Evolutionary conservation across 306 rosid species (phyloP), one percentile per base, ranked within the genome.

Genomic region (Urtica urens): DNA sequence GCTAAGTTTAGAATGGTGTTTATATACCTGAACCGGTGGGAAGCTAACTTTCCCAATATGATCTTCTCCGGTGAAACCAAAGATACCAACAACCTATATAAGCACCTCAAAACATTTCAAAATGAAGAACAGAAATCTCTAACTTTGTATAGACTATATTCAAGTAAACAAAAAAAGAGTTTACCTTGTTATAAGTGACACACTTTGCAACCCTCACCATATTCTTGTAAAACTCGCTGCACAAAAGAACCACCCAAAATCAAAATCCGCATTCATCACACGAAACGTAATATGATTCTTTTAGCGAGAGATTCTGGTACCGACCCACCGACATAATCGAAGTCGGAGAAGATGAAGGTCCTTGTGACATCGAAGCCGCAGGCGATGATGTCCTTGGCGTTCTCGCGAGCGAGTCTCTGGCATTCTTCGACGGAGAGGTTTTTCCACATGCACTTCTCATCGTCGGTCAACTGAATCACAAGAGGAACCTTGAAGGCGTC

Each of bases 401-500:
- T 85, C 72, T 90, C 94, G 29, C 94, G 67, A 0, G 95, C 95
- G 30, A 90, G 93, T 51, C 99, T 81, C 45, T 64, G 78, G 66
- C 79, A 38, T 58, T 84, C 99, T 63, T 90, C 95, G 12, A 81
- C 57, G 0, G 85, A 66, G 24, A 84, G 76, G 69, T 77, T 73
- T 59, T 85, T 84, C 99, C 99, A 90, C 62, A 84, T 73, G 58
- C 81, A 84, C 59, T 84, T 84, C 81, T 90, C 99, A 48, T 90
- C 95, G 12, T 90, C 97, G 17, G 97, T 90, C 28, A 90, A 83
- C 59, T 90, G 95, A 61, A 90, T 81, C 44, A 90, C 92, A 17
- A 90, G 74, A 54, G 95, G 95, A 72, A 90, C 95, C 80, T 81
- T 90, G 65, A 90, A 90, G 15, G 77, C 86, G 38, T 90, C 95